Conservation (phyloP, 2,329 filamentous ascomycete species). For the Volutella citrinella region DNA sequence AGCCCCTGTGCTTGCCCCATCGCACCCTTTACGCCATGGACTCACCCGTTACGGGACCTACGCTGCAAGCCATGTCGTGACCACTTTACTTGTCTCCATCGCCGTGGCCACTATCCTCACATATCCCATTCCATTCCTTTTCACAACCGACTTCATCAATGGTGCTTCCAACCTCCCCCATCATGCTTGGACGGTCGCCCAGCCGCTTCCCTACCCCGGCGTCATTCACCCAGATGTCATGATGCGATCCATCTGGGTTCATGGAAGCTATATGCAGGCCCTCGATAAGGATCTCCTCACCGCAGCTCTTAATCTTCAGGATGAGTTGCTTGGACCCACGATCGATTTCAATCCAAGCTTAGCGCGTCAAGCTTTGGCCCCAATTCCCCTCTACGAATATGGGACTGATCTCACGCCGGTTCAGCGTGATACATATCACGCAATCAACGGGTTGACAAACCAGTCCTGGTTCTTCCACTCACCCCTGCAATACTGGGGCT, state of each 20-base stretch:
- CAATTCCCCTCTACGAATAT: constrained; percentile 26
- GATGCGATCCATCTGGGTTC: constrained; percentile 79
- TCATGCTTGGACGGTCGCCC: constrained; percentile 78
- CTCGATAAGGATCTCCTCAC: constrained; percentile 63
- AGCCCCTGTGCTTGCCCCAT: constrained; percentile 61
- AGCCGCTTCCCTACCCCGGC: constrained; percentile 54
- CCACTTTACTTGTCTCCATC: constrained; percentile 72
- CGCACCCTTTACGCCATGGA: constrained; percentile 61
- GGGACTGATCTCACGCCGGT: constrained; percentile 36
- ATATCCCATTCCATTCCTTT: constrained; percentile 74
- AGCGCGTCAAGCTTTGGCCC: constrained; percentile 25
- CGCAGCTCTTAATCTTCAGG: constrained; percentile 66
- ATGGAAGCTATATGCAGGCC: constrained; percentile 77
- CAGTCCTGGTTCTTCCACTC: constrained; percentile 77
- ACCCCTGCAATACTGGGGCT: constrained; percentile 79
- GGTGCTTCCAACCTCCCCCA: constrained; percentile 70
- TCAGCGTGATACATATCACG: constrained; percentile 55
- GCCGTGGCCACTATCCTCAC: constrained; percentile 66
- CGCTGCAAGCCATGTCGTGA: constrained; percentile 70
- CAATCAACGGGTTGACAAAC: constrained; percentile 57
- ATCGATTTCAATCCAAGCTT: constrained; percentile 51
- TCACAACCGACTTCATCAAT: constrained; percentile 68
- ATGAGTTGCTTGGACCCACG: constrained; percentile 63
- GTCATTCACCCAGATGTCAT: constrained; percentile 64
- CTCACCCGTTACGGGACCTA: constrained; percentile 69